Base-by-base conservation (phyloP, 257 asterid species). In the Solanum pinnatisectum region DNA sequence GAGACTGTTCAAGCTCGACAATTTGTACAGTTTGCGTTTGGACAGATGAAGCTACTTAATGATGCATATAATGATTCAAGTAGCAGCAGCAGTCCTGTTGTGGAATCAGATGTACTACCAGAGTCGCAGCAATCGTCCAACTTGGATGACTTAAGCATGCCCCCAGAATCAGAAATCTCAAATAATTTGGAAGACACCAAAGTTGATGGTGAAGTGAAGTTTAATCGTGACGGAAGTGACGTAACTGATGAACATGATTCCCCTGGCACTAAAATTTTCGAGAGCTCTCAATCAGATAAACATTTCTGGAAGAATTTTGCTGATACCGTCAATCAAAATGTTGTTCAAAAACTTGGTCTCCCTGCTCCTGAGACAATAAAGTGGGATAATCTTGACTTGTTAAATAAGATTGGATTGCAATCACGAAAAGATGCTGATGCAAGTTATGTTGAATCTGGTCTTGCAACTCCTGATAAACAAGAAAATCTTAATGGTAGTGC, bases 1-100 rank as follows among this genome's bases (percentile, higher is more conserved):
- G 98, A 97, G 92, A 90, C 98, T 59, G 95, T 97, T 88, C 98
- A 94, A 91, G 98, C 99, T 71, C 94, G 98, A 40, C 95, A 97
- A 82, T 97, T 97, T 86, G 99, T 96, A 83, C 95, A 96, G 92
- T 96, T 92, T 92, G 98, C 99, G 67, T 97, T 97, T 89, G 98
- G 98, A 46, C 97, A 93, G 91, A 87, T 97, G 49, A 96, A 96
- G 90, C 91, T 94, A 83, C 89, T 93, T n/a, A 95, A 97, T 87
- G 94, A 94, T 82, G 90, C 94, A 37, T 94, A 95, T 89, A 91
- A 92, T 88, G 95, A 90, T 91, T 87, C 93, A 40, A 90, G 79
- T 87, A 86, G 87, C 68, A 84, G 89, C 49, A 49, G 85, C 89
- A 77, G 89, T 39, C 59, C 84, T 85, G 27, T 32, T 25, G 74